Evolutionary conservation across 148 eudicot genomes (phyloP).

Genomic region (Cornus suecica): DNA sequence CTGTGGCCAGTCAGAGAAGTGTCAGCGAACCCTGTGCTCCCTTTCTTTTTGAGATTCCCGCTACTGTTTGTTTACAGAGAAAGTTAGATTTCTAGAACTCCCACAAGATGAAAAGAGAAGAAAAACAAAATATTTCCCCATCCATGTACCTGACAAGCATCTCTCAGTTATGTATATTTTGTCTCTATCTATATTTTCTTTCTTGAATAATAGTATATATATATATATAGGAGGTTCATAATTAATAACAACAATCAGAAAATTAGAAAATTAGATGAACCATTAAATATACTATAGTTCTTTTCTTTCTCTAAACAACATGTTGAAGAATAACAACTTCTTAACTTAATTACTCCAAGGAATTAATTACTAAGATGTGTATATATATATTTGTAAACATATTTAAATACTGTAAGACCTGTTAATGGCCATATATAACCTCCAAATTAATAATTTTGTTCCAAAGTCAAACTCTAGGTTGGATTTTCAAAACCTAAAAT

Average conservation of each 20-base stretch:
- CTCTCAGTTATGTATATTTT: not conserved
- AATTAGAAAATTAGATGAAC: not conserved
- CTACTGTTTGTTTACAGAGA: conserved; percentile 4
- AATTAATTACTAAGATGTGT: no score
- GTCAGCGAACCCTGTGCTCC: not conserved
- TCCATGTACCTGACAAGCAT: not conserved
- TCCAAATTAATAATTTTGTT: not conserved
- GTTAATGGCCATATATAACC: no score
- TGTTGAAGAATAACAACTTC: no score
- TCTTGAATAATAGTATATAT: not conserved
- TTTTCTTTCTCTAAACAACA: not conserved
- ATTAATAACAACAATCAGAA: no score
- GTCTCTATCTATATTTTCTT: not conserved
- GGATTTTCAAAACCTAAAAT: not conserved
- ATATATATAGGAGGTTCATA: no score
- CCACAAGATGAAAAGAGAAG: not conserved
- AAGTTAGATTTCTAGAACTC: not conserved
- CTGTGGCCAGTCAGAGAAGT: not conserved
- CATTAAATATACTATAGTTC: not conserved
- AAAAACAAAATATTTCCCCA: not conserved
- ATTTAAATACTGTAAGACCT: no score
- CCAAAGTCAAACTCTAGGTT: not conserved
- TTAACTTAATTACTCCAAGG: no score
- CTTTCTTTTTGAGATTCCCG: not conserved
- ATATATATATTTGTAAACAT: no score